Percentiles rank a stretch among this genome's conserved stretches.
phyloP scores from a whole-genome alignment of 441 rosid species.

The Adansonia madagascariensis region DNA sequence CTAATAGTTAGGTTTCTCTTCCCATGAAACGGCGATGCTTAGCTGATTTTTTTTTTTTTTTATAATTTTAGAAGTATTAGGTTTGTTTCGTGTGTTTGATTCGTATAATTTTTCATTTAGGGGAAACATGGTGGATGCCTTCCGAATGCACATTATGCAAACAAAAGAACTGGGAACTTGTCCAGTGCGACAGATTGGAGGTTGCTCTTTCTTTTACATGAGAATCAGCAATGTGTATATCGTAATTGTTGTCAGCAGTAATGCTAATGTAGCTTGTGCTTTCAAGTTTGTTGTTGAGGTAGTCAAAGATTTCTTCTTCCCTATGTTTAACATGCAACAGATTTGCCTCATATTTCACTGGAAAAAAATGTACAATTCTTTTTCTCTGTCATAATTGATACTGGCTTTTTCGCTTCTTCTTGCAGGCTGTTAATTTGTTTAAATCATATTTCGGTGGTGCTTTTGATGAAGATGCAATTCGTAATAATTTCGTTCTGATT shows the following conservation, averaged over 20 bases:
- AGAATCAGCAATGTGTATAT: slow-evolving; percentile 96
- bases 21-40: neutral
- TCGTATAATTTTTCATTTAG: slow-evolving; percentile 35
- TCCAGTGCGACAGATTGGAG: slow-evolving; percentile 96
- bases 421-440: slow-evolving; percentile 92
- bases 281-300: slow-evolving; percentile 98
- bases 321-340: neutral
- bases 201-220: slow-evolving; percentile 94
- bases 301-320: neutral
- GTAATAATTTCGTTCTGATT: slow-evolving; percentile 92
- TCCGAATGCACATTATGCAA: slow-evolving; percentile 94
- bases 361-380: neutral
- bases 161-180: slow-evolving; percentile 94
- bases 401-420: neutral
- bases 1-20: neutral
- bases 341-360: neutral
- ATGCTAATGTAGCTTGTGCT: slow-evolving; percentile 96
- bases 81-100: neutral
- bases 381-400: neutral
- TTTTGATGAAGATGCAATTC: slow-evolving; percentile 97
- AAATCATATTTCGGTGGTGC: slow-evolving; percentile 98
- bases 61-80: neutral
- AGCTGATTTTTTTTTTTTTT: neutral
- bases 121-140: slow-evolving; percentile 98
- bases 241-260: slow-evolving; percentile 97